Conservation (phyloP, 2,329 filamentous ascomycete genomes). For the Fusarium ambrosium region DNA sequence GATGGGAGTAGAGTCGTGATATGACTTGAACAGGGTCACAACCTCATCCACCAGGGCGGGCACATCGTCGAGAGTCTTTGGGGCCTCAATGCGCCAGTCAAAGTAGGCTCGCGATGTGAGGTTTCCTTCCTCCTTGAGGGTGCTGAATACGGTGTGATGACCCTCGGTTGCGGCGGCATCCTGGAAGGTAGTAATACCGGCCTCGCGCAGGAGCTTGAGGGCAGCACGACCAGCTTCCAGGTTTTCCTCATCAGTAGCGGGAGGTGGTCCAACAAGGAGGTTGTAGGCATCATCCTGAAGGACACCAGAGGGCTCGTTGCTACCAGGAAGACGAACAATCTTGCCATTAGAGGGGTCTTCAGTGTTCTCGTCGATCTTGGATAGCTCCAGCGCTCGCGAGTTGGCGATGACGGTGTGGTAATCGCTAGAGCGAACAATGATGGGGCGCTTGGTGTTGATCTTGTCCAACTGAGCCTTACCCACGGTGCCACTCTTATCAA, state of each 20-base stretch:
- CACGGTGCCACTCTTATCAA: constrained; percentile 36
- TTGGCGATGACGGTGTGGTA: constrained; percentile 45
- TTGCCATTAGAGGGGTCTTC: constrained; percentile 41
- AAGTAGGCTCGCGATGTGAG: constrained; percentile 45
- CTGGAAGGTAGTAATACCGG: constrained; percentile 47
- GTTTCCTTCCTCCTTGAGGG: constrained; percentile 38
- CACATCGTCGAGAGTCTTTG: constrained; percentile 26
- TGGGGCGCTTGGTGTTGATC: constrained; percentile 39
- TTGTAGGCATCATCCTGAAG: constrained; percentile 41
- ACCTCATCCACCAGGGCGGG: constrained; percentile 27
- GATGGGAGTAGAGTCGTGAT: constrained; percentile 31
- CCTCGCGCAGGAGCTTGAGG: constrained; percentile 45
- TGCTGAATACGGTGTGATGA: constrained; percentile 31
- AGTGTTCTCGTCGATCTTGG: constrained; percentile 38
- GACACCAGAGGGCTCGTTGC: constrained; percentile 44
- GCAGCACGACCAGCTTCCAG: constrained; percentile 40
- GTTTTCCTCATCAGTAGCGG: constrained; percentile 37
- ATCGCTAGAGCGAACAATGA: constrained; percentile 44
- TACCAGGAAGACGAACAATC: constrained; percentile 43
- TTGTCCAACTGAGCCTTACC: constrained; percentile 40
- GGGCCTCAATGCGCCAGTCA: constrained; percentile 45
- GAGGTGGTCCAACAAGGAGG: constrained; percentile 39
- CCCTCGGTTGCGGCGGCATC: constrained; percentile 37
- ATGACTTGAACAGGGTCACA: constrained; percentile 11
- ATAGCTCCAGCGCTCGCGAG: constrained; percentile 41